Evolutionary conservation across 495 filamentous ascomycete genomes (phyloP).

Genomic region (Mytilinidion resinicola): DNA sequence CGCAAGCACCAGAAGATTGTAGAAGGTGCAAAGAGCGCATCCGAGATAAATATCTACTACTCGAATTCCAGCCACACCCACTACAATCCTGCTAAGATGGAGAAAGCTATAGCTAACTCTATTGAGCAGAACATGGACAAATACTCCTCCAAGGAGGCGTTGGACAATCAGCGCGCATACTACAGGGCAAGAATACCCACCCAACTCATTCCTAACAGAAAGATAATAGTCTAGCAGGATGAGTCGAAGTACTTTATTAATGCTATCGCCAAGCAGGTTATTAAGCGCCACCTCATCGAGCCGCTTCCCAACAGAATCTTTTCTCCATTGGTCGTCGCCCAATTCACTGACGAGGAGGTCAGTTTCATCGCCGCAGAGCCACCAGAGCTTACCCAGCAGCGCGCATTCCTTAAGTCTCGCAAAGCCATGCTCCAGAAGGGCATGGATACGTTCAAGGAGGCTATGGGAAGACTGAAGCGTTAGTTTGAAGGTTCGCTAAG

Average conservation of each 20-base stretch:
- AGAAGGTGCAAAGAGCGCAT: conserved; percentile 2
- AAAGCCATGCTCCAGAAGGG: conserved; percentile 26
- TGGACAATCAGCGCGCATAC: conserved; percentile 18
- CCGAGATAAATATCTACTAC: no score
- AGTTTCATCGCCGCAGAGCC: conserved; percentile 27
- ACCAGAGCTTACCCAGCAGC: conserved; percentile 12
- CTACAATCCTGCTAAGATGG: not conserved
- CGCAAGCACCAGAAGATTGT: conserved; percentile 5
- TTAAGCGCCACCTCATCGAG: conserved; percentile 34
- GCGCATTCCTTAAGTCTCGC: conserved; percentile 19
- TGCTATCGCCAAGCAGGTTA: conserved; percentile 29
- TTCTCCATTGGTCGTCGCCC: conserved; percentile 22
- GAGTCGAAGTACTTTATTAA: conserved; percentile 32
- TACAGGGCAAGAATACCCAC: conserved; percentile 11
- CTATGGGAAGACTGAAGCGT: no score
- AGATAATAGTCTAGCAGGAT: conserved; percentile 15
- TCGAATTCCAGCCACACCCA: not conserved
- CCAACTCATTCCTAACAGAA: not conserved
- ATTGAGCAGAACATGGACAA: conserved; percentile 27
- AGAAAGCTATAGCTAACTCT: not conserved
- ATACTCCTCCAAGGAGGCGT: conserved; percentile 17
- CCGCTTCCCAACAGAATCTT: conserved; percentile 23
- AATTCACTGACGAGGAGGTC: conserved; percentile 29
- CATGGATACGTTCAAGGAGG: conserved; percentile 26
- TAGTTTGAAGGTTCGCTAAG: no score